These are phyloP conservation scores for Pseudogymnoascus sp. DNA, from an alignment of 2,329 filamentous ascomycete species.

Conservation along the genomic window DNA sequence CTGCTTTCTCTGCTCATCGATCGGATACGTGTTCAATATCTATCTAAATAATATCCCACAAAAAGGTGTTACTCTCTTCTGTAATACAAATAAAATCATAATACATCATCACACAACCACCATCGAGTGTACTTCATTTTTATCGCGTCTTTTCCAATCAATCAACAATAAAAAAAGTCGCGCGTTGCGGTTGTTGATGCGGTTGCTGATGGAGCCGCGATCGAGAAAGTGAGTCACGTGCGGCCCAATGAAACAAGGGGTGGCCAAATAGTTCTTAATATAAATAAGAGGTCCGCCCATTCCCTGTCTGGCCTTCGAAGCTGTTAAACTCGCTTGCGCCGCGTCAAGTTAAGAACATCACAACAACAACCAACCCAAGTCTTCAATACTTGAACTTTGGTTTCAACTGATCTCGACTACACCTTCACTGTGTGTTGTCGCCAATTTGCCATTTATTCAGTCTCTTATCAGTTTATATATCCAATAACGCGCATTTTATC, in stretches of 20 bases:
- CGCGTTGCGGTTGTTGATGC: background rate
- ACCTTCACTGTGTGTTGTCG: conserved; percentile 6
- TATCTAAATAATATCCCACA: background rate
- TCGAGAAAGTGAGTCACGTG: background rate
- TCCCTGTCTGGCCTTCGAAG: background rate
- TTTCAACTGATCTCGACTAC: background rate
- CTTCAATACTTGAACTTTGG: conserved; percentile 8
- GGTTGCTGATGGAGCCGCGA: background rate
- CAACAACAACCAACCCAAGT: conserved; percentile 5
- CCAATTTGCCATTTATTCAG: background rate
- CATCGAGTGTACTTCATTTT: background rate
- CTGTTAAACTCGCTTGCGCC: background rate
- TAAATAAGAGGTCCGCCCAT: conserved; percentile 6
- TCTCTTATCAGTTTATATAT: conserved; percentile 1
- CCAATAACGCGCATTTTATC: background rate
- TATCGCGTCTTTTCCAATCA: background rate
- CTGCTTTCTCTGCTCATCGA: background rate
- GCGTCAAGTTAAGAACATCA: conserved; percentile 3
- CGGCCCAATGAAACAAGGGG: background rate
- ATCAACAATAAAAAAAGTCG: background rate
- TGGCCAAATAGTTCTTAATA: conserved; percentile 6
- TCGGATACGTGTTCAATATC: background rate
- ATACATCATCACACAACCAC: background rate
- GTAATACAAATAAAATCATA: background rate
- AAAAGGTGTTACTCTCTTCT: background rate